A percentile compares a stretch with the other conserved stretches of the same genome.
phyloP scores from a whole-genome alignment of 805 yeast species.

The Pichia rugopelliculosa region DNA sequence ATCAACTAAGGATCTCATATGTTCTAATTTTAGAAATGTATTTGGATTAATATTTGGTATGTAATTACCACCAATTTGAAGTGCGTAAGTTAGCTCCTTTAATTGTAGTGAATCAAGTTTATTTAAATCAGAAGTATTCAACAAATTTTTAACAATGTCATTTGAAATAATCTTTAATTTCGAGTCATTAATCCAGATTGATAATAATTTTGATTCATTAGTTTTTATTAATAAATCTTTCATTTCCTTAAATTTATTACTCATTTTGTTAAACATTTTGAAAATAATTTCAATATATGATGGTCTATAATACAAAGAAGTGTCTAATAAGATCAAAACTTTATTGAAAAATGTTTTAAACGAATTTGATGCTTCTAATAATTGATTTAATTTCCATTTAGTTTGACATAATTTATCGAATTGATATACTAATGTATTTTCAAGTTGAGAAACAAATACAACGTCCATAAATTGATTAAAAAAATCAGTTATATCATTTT shows the following conservation, averaged over 20 bases:
- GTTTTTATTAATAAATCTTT: slow-evolving; percentile 21
- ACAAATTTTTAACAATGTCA: slow-evolving; percentile 21
- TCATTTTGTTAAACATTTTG: slow-evolving; percentile 34
- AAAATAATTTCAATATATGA: slow-evolving; percentile 44
- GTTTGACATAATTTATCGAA: slow-evolving; percentile 42
- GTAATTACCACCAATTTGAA: slow-evolving; percentile 3
- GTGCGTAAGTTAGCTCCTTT: slow-evolving; percentile 8
- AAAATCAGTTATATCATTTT: slow-evolving; percentile 35
- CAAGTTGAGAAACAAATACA: slow-evolving; percentile 58
- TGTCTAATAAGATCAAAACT: slow-evolving; percentile 48
- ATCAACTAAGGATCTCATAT: slow-evolving; percentile 44
- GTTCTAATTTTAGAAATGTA: slow-evolving; percentile 24
- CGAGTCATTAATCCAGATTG: slow-evolving; percentile 31
- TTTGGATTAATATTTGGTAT: slow-evolving; percentile 10
- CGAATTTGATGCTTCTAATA: slow-evolving; percentile 37
- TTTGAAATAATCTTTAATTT: slow-evolving; percentile 27
- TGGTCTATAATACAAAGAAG: slow-evolving; percentile 50
- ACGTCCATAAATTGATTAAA: slow-evolving; percentile 57
- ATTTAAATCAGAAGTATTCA: slow-evolving; percentile 3
- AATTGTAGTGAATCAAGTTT: slow-evolving; percentile 3
- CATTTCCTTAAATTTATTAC: slow-evolving; percentile 22
- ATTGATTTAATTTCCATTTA: slow-evolving; percentile 21
- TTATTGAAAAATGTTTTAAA: slow-evolving; percentile 41
- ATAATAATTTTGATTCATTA: slow-evolving; percentile 19
- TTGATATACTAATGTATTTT: slow-evolving; percentile 43